A percentile compares a stretch with the other conserved stretches of the same genome.
phyloP scores from a whole-genome alignment of 169 alveolate genomes.

The Plasmodium reichenowi region DNA sequence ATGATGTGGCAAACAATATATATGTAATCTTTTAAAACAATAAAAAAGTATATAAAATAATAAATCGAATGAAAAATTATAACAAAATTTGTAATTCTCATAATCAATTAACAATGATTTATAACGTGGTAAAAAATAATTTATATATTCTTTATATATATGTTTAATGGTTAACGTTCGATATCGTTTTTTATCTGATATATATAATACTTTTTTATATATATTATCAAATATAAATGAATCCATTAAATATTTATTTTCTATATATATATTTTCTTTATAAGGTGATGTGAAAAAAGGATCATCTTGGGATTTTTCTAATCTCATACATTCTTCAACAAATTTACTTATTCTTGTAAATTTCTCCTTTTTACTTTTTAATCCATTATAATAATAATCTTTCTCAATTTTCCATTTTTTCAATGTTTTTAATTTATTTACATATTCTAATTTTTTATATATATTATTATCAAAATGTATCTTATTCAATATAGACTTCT shows the following conservation, averaged over 20 bases:
- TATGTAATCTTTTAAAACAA: slow-evolving; percentile 32
- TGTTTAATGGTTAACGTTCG: slow-evolving; percentile 36
- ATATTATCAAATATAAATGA: slow-evolving; percentile 45
- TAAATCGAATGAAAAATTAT: slow-evolving; percentile 35
- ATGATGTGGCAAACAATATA: slow-evolving; percentile 55
- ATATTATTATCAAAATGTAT: background rate
- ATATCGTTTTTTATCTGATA: slow-evolving; percentile 14
- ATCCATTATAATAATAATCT: slow-evolving; percentile 43
- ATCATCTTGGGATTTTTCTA: background rate
- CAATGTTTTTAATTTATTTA: slow-evolving; percentile 34
- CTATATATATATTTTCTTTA: slow-evolving; percentile 6
- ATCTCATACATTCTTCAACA: background rate
- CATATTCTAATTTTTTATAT: slow-evolving; percentile 50
- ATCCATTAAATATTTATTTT: slow-evolving; percentile 29
- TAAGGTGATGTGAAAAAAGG: background rate
- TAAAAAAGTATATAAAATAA: slow-evolving; percentile 38
- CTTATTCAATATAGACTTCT: background rate
- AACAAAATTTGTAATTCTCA: slow-evolving; percentile 22
- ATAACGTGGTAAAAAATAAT: slow-evolving; percentile 28
- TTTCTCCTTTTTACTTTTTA: slow-evolving; percentile 8
- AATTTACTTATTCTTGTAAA: slow-evolving; percentile 4
- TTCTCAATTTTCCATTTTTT: slow-evolving; percentile 1
- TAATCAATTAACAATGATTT: slow-evolving; percentile 10
- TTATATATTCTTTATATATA: slow-evolving; percentile 32
- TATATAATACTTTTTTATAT: slow-evolving; percentile 20